phyloP scores from a whole-genome alignment of 768 basidiomycete genomes.

The Boletellus ananiceps region DNA sequence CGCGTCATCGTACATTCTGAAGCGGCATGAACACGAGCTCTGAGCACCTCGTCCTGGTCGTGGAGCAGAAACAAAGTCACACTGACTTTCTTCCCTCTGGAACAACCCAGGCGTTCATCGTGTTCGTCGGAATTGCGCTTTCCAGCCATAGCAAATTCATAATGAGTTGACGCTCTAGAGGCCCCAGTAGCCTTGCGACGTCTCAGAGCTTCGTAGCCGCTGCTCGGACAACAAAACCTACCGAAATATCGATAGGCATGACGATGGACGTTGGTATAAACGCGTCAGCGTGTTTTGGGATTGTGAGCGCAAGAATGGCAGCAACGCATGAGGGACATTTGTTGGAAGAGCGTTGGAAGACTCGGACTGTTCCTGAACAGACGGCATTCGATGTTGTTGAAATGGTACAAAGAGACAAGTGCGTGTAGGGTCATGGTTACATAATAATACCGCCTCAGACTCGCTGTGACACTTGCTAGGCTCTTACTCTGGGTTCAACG shows the following conservation, averaged over 20 bases:
- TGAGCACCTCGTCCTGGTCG: neutral
- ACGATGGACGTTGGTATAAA: slow-evolving; percentile 80
- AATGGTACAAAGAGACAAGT: no score
- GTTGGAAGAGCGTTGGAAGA: slow-evolving; percentile 10
- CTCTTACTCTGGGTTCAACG: no score
- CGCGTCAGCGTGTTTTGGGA: slow-evolving; percentile 73
- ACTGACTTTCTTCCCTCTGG: slow-evolving; percentile 67
- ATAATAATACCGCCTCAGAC: no score
- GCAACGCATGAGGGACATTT: slow-evolving; percentile 54
- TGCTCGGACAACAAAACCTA: slow-evolving; percentile 29
- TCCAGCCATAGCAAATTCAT: slow-evolving; percentile 92
- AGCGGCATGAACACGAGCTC: neutral
- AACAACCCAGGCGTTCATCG: slow-evolving; percentile 73
- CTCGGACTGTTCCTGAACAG: slow-evolving; percentile 16
- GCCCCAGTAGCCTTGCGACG: slow-evolving; percentile 57
- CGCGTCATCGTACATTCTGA: slow-evolving; percentile 69
- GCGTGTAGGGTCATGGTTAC: neutral
- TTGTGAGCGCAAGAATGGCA: slow-evolving; percentile 78
- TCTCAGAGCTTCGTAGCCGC: slow-evolving; percentile 1
- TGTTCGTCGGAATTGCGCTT: slow-evolving; percentile 56
- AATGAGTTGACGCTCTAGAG: slow-evolving; percentile 78
- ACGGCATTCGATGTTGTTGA: slow-evolving; percentile 17
- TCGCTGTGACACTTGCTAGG: no score
- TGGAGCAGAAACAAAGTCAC: neutral
- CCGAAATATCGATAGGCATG: slow-evolving; percentile 90